Conservation (phyloP, 345 rosid species). For the Corchorus olitorius region DNA sequence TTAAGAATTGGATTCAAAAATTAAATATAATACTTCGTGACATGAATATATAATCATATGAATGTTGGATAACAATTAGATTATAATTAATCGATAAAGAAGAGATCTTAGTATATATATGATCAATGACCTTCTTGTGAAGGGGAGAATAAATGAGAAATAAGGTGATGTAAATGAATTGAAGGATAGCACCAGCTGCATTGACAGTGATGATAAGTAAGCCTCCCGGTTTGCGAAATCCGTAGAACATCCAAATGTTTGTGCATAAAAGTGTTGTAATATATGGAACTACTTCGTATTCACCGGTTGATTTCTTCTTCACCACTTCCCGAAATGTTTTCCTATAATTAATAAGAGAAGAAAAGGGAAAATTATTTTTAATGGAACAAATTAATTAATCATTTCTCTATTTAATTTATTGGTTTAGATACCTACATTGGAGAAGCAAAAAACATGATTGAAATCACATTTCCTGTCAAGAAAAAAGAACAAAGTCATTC, state of each 20-base stretch:
- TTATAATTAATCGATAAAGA: no score
- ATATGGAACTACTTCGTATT: constrained; percentile 52
- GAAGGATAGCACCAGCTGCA: constrained; percentile 43
- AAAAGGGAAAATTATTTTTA: not conserved
- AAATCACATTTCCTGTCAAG: constrained; percentile 47
- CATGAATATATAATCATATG: no score
- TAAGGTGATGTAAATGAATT: constrained; percentile 41
- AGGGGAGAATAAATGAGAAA: constrained; percentile 47
- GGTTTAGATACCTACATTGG: constrained; percentile 44
- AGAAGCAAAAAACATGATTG: constrained; percentile 45
- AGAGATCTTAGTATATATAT: no score
- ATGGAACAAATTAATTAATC: no score
- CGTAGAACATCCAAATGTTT: constrained; percentile 59
- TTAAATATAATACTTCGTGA: no score
- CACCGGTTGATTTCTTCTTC: constrained; percentile 52
- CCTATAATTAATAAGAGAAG: constrained; percentile 22
- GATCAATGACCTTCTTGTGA: constrained; percentile 39
- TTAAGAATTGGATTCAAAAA: no score
- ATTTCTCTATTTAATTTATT: no score
- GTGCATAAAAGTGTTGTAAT: constrained; percentile 54
- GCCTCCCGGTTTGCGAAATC: constrained; percentile 49
- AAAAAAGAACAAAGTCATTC: not conserved
- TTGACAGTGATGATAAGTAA: constrained; percentile 49
- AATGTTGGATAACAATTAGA: no score
- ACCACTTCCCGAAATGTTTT: constrained; percentile 42